phyloP scores from a whole-genome alignment of 179 eudicot species.

The Patellifolia procumbens region DNA sequence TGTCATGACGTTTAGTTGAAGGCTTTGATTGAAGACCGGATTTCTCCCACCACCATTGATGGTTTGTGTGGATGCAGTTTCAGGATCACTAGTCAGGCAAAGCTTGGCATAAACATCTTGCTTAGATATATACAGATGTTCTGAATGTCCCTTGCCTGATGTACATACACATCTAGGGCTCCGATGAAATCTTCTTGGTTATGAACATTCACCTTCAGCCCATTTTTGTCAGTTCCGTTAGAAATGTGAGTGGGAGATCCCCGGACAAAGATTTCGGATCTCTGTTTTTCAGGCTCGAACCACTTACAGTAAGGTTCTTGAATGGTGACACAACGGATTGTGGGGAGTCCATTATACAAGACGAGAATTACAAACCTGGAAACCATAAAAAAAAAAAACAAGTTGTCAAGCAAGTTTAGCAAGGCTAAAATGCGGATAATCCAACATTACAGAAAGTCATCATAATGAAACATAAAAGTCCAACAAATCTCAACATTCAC shows the following conservation, averaged over 20 bases:
- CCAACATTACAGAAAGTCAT: not conserved
- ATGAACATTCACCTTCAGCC: conserved; percentile 18
- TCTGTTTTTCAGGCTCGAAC: conserved; percentile 62
- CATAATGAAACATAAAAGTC: conserved; percentile 9
- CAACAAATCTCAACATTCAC: conserved; percentile 8
- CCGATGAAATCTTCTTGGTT: conserved; percentile 49
- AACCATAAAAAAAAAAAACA: conserved; percentile 10
- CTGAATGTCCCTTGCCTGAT: conserved; percentile 82
- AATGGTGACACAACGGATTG: conserved; percentile 91
- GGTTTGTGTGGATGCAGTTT: conserved; percentile 67
- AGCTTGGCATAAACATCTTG: conserved; percentile 92
- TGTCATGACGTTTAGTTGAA: conserved; percentile 54
- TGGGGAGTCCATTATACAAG: conserved; percentile 75
- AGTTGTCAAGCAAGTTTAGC: not conserved
- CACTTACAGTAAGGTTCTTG: conserved; percentile 50
- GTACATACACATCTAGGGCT: conserved; percentile 64
- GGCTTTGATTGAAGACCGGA: conserved; percentile 73
- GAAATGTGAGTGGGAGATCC: conserved; percentile 40
- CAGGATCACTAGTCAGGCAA: conserved; percentile 72
- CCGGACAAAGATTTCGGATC: conserved; percentile 34
- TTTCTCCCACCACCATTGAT: conserved; percentile 89
- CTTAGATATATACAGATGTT: conserved; percentile 87
- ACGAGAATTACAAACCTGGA: conserved; percentile 41
- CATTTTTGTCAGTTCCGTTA: conserved; percentile 43
- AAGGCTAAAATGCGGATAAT: not conserved